A percentile compares a stretch with the other conserved stretches of the same genome.
phyloP scores from a whole-genome alignment of 805 yeast species.

The Danielozyma ontarioensis region DNA sequence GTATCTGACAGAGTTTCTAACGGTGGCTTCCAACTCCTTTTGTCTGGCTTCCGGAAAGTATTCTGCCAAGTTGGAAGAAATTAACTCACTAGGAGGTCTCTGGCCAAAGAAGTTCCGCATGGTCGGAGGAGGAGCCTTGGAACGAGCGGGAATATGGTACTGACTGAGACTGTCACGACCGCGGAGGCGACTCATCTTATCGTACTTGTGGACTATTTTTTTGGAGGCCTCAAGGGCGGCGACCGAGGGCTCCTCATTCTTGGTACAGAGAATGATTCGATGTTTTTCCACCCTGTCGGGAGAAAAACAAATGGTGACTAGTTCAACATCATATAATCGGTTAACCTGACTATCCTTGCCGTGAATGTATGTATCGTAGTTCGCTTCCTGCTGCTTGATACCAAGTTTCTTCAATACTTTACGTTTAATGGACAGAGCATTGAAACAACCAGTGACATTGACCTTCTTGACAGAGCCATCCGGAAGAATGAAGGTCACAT shows the following conservation, averaged over 20 bases:
- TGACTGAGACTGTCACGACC: conserved; percentile 10
- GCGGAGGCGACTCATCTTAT: conserved; percentile 9
- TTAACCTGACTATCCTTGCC: conserved; percentile 22
- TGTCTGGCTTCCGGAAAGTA: conserved; percentile 84
- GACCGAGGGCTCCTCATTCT: conserved; percentile 57
- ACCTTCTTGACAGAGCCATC: conserved; percentile 69
- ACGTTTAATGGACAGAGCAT: conserved; percentile 71
- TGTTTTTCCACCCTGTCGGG: conserved; percentile 65
- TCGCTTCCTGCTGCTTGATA: conserved; percentile 34
- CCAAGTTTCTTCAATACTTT: conserved; percentile 60
- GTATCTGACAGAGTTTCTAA: conserved; percentile 77
- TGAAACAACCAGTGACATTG: conserved; percentile 73
- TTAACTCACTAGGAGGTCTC: conserved; percentile 89
- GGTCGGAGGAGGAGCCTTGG: conserved; percentile 9
- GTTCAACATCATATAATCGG: conserved; percentile 67
- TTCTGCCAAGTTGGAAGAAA: conserved; percentile 82
- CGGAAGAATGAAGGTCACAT: conserved; percentile 64
- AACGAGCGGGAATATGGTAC: conserved; percentile 17
- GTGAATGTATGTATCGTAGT: conserved; percentile 58
- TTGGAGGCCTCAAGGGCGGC: conserved; percentile 55
- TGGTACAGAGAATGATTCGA: conserved; percentile 63
- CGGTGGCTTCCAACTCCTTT: conserved; percentile 68
- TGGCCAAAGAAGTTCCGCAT: conserved; percentile 67
- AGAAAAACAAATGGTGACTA: conserved; percentile 78
- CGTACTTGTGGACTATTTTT: conserved; percentile 33